Evolutionary conservation across 352 stramenopile genomes (phyloP), one percentile per base, ranked within the genome.

Genomic region (Globisporangium cederbergense): DNA sequence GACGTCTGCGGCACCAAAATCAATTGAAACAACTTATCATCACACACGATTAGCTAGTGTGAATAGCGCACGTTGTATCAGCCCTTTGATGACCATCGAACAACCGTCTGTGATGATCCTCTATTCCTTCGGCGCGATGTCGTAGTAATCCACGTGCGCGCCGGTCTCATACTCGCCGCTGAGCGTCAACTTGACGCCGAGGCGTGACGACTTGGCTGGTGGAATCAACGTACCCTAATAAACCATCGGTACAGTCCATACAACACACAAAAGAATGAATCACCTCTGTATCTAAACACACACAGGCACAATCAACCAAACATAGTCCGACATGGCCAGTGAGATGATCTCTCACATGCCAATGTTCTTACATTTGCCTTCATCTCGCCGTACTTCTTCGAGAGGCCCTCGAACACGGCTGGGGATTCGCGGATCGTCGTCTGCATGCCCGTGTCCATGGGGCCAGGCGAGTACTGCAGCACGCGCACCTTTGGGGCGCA

Each of bases 361-460:
- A 30, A 25, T 58, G 50, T 28, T 38, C 56, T 56, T 62, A 67
- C 62, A 22, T 67, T 62, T 6, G 62, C 65, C 64, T 90, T 87
- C 75, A 91, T 79, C 22, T 80, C 64, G 49, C 53, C 62, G 50
- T 81, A 93, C 63, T 78, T 82, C 8, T 64, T 53, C 4, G 66
- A 53, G 34, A 89, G 68, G n/a, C 72, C 69, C 2, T 68, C 53
- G 20, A 81, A 70, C 28, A 90, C 75, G 8, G 30, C 49, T 4
- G 73, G 50, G 9, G 75, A 85, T 53, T 88, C 78, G 22, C 84
- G 84, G 46, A 93, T 78, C n/a, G 67, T 77, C 42, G 68, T 54
- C 63, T 93, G 78, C 88, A 97, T 97, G 60, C 83, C 81, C 47
- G 87, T 96, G 66, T 96, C 80, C 81, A 97, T 91, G 0, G 88